Base-by-base conservation (phyloP, 2,329 filamentous ascomycete genomes). In the Berkeleyomyces rouxiae region DNA sequence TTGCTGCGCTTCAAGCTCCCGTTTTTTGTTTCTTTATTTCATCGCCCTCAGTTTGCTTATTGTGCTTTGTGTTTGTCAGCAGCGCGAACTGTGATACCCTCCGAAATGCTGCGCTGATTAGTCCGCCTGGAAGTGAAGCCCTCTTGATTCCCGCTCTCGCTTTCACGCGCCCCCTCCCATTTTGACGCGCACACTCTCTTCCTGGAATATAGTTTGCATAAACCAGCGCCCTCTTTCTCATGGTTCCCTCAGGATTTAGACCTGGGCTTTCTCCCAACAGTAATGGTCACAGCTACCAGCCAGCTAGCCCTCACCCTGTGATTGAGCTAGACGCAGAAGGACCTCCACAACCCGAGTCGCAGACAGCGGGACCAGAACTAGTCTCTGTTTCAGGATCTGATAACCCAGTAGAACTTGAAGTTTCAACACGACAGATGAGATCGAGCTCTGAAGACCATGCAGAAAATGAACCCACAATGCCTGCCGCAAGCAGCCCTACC, bases 1-100 rank as follows among this genome's bases (percentile, higher is more conserved):
- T 68, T 69, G 68, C 59, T 62, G 63, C 66, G 11, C 11, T 31
- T 33, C n/a, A 7, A n/a, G 33, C 11, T 37, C 1, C 13, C 31
- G 4, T 37, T n/a, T 37, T n/a, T 37, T 33, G 36, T 58, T 58
- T 3, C 23, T 3, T 51, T 13, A 11, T 43, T n/a, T 40, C 33
- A 6, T 58, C 31, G 16, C 10, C 40, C 16, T 31, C 42, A 13
- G 23, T 36, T 58, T 36, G 4, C 31, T 58, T 33, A 6, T 42
- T 43, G 39, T 31, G 55, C 39, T 43, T 43, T 5, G 13, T 43
- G 31, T 13, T 58, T 55, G 33, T 4, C 39, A 55, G 51, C 33
- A 37, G 16, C 51, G 33, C n/a, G n/a, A 10, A 36, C 39, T 37
- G 51, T 37, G 51, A 55, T 37, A 37, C 33, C 51, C 51, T 55